Base-by-base conservation (phyloP, 805 yeast genomes). In the Candida schatavii region DNA sequence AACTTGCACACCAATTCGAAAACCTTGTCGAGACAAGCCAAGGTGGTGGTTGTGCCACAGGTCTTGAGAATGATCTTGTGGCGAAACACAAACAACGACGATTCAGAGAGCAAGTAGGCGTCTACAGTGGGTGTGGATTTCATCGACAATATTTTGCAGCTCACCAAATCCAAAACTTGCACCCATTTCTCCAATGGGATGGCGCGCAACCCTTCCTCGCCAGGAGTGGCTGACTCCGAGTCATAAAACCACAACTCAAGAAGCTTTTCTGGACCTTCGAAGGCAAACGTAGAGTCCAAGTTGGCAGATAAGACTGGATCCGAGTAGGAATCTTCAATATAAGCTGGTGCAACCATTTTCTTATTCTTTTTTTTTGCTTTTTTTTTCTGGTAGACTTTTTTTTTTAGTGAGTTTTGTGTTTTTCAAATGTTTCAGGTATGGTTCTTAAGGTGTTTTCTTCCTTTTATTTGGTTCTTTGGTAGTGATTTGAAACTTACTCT, bases 251-350 rank as follows among this genome's bases (percentile, higher is more conserved):
- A 90, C 44, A 91, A 72, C 61, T 91, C 97, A 32, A 93, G 71
- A 43, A 91, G 72, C 64, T 91, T 93, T 64, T 91, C 98, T 25
- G 99, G 98, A 5, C 99, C 98, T 70, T 91, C 98, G 59, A 91
- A 91, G 2, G 97, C 96, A 57, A 81, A 85, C 11, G 95, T 75
- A 15, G 97, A 89, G 66, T 90, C 97, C 48, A 90, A 70, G 46
- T 78, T 75, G 35, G 81, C 82, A 6, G 95, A 83, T 38, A 87
- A 70, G 46, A 83, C 87, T 61, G 85, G 91, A 63, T 90, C 90
- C 53, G 88, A 80, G 57, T 74, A 81, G 17, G 75, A 58, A 52
- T 72, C 76, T 43, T 68, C 66, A 40, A 45, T 33, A 55, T 62
- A 64, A 35, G 71, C 68, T 29, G 75, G 72, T 36, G 73, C 71